Evolutionary conservation across 192 early-diverging fungal genomes (phyloP).

Genomic region (Linnemannia schmuckeri): DNA sequence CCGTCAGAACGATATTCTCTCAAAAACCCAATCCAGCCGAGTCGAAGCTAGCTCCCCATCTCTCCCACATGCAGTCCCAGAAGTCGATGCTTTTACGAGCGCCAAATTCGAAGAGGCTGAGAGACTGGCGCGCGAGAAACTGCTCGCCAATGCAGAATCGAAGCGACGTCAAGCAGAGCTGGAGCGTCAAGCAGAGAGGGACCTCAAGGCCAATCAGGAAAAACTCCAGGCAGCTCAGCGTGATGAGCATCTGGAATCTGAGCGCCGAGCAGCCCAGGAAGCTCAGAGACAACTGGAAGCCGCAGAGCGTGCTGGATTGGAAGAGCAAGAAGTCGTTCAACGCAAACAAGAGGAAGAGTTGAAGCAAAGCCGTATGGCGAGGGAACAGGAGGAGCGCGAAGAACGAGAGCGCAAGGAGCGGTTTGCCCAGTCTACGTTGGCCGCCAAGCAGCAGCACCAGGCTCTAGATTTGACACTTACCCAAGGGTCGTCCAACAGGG

Average conservation of each 20-base stretch:
- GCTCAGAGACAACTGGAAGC: slow-evolving; percentile 8
- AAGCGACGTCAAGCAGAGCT: slow-evolving; percentile 57
- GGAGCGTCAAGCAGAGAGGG: slow-evolving; percentile 52
- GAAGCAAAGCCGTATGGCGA: slow-evolving; percentile 11
- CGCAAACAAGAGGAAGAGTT: slow-evolving; percentile 10
- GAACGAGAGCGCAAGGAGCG: slow-evolving; percentile 52
- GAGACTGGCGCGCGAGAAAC: slow-evolving; percentile 48
- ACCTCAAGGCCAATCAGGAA: slow-evolving; percentile 19
- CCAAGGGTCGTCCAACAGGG: slow-evolving; percentile 14
- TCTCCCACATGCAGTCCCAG: slow-evolving; percentile 38
- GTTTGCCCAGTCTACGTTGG: slow-evolving; percentile 34
- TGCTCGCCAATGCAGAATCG: slow-evolving; percentile 57
- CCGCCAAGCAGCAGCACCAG: slow-evolving; percentile 43
- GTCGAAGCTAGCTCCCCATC: slow-evolving; percentile 22
- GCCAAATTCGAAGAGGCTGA: slow-evolving; percentile 64
- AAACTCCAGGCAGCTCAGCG: background rate
- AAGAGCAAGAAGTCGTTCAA: slow-evolving; percentile 18
- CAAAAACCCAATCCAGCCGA: slow-evolving; percentile 23
- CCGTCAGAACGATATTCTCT: slow-evolving; percentile 54
- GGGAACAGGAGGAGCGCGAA: slow-evolving; percentile 34
- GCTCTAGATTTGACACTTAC: background rate
- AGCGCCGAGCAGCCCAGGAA: slow-evolving; percentile 3
- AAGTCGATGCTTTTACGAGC: slow-evolving; percentile 52
- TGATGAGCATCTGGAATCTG: slow-evolving; percentile 22
- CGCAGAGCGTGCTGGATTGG: slow-evolving; percentile 8